phyloP scores from a whole-genome alignment of 2,329 filamentous ascomycete species.

The Fusarium torulosum region DNA sequence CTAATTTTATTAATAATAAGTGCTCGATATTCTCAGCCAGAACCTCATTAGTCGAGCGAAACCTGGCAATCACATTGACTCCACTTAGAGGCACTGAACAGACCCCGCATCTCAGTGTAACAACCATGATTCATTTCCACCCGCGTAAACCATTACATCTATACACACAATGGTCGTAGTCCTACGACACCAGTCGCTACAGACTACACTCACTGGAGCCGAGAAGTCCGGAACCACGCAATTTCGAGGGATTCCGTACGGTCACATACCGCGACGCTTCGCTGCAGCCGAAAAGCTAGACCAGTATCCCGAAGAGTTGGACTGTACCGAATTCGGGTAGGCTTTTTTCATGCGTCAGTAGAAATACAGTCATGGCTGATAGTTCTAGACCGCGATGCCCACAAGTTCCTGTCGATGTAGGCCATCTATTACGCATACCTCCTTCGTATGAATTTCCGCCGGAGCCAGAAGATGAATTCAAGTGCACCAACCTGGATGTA shows the following conservation, averaged over 20 bases:
- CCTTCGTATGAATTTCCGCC: conserved; percentile 36
- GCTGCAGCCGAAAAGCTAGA: neutral
- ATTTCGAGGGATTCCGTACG: conserved; percentile 22
- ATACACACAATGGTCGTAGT: neutral
- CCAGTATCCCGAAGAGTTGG: neutral
- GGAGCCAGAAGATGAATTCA: conserved; percentile 57
- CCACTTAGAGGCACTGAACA: neutral
- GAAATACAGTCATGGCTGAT: neutral
- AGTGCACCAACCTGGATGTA: conserved; percentile 59
- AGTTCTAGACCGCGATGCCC: conserved; percentile 56
- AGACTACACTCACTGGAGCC: neutral
- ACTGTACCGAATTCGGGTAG: conserved; percentile 20
- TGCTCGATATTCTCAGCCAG: neutral
- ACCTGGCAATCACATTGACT: neutral
- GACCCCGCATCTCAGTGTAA: neutral
- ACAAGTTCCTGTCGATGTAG: conserved; percentile 56
- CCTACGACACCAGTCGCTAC: neutral
- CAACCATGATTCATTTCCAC: neutral
- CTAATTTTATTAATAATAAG: too few species aligned
- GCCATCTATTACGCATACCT: conserved; percentile 59
- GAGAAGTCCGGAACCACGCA: neutral
- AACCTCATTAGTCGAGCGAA: neutral
- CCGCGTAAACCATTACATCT: neutral
- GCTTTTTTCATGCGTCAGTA: accelerated
- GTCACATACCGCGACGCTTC: conserved; percentile 4